These are phyloP conservation scores for Macadamia tetraphylla DNA, from an alignment of 164 flowering plant genomes.

Conservation along the genomic window DNA sequence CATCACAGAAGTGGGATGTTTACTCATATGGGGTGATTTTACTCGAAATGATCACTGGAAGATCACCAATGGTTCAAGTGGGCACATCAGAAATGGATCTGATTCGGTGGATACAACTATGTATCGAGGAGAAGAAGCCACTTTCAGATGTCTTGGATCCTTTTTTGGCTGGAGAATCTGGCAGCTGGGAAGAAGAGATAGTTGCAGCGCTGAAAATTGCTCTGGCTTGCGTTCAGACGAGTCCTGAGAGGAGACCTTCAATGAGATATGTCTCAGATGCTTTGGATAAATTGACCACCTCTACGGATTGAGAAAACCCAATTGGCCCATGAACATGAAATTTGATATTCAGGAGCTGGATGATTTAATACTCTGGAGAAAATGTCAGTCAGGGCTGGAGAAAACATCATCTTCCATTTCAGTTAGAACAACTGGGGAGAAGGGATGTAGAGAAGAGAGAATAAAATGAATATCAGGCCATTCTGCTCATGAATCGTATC, in stretches of 20 bases:
- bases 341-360: too few relatives aligned
- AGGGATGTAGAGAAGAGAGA: too few relatives aligned
- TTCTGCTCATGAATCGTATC: too few relatives aligned
- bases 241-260: slow-evolving; percentile 79
- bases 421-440: too few relatives aligned
- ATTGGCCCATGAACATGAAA: not conserved
- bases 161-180: slow-evolving; percentile 48
- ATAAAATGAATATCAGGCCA: too few relatives aligned
- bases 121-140: slow-evolving; percentile 89
- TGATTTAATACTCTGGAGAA: too few relatives aligned
- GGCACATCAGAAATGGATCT: slow-evolving; percentile 73
- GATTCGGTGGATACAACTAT: slow-evolving; percentile 73
- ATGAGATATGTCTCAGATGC: slow-evolving; percentile 69
- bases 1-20: slow-evolving; percentile 97
- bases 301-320: slow-evolving; percentile 14
- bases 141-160: slow-evolving; percentile 74
- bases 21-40: slow-evolving; percentile 88
- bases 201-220: slow-evolving; percentile 76
- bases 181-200: slow-evolving; percentile 65
- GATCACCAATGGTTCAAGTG: slow-evolving; percentile 54
- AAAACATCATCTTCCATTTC: too few relatives aligned
- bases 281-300: slow-evolving; percentile 40
- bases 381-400: too few relatives aligned
- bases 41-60: slow-evolving; percentile 81
- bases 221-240: slow-evolving; percentile 72